Evolutionary conservation across 805 yeast species (phyloP), one percentile per base, ranked within the genome.

Genomic region (baker's yeast (Saccharomyces cerevisiae)): DNA sequence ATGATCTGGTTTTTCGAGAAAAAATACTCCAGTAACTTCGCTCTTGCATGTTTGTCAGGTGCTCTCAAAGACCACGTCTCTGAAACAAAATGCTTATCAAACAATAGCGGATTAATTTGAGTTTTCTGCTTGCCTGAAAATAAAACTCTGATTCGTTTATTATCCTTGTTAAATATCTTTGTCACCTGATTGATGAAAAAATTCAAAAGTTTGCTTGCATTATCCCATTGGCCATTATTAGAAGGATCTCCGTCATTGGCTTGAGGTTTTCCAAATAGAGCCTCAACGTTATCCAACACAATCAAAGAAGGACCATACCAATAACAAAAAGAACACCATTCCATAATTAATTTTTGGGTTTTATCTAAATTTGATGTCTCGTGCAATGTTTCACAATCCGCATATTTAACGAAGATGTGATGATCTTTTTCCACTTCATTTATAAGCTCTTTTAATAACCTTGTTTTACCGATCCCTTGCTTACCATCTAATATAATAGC

Each of bases 281-380:
- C 77, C 59, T 91, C 96, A 14, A 89, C 67, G 58, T 90, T 89
- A 60, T 92, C 98, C 22, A 92, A 67, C 0, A 91, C 71, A 2
- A 92, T 64, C 2, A 89, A 70, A 1, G 91, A 75, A 0, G 97
- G 97, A 14, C 86, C 76, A 64, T 83, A 79, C 96, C 96, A 89
- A 53, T 80, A 79, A 53, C 81, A 81, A 54, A 70, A 78, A 13
- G 61, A 52, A 17, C 59, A 70, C 78, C 63, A 77, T 67, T 76
- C 79, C 76, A 55, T 70, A 71, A 59, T 64, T 64, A 57, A 76
- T 66, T 50, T 74, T 72, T 55, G 74, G 79, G 59, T 79, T 75
- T 66, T 66, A 1, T 62, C 65, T 17, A 65, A 51, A 50, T 61
- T 64, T 10, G 63, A 57, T 17, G 55, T 53, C 14, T 66, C 69